Percentiles rank a stretch among this genome's conserved stretches.
phyloP scores from a whole-genome alignment of 305 asterid genomes.

The Salvia sclarea region DNA sequence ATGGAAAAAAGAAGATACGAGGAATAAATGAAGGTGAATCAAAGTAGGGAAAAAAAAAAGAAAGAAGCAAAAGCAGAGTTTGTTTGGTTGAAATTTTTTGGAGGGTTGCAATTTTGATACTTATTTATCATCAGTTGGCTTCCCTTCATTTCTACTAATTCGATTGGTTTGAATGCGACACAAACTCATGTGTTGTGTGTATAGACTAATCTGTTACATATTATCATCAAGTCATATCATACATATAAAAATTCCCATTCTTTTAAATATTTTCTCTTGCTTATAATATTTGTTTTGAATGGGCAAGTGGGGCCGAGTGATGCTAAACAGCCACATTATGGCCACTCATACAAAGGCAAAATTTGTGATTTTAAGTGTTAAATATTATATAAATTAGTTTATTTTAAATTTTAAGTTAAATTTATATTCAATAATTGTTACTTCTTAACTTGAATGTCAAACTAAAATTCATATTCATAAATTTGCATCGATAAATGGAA shows the following conservation, averaged over 20 bases:
- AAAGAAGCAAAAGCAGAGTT: too few relatives aligned
- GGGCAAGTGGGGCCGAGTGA: slow-evolving; percentile 21
- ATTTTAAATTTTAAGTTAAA: too few relatives aligned
- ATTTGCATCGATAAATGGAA: too few relatives aligned
- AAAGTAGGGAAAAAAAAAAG: too few relatives aligned
- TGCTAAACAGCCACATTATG: too few relatives aligned
- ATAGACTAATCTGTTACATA: slow-evolving; percentile 30
- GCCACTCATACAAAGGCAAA: too few relatives aligned
- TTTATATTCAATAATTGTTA: too few relatives aligned
- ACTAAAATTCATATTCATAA: too few relatives aligned
- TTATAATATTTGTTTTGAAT: neutral
- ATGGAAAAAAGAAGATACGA: neutral
- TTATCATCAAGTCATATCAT: neutral
- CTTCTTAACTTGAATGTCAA: too few relatives aligned
- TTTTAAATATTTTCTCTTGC: slow-evolving; percentile 17
- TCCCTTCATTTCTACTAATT: neutral
- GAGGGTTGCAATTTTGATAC: slow-evolving; percentile 19
- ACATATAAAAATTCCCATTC: slow-evolving; percentile 32
- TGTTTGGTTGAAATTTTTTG: neutral
- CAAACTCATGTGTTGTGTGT: slow-evolving; percentile 14
- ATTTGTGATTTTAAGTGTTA: too few relatives aligned
- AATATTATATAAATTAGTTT: too few relatives aligned
- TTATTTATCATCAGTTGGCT: slow-evolving; percentile 25
- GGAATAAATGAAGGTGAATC: neutral
- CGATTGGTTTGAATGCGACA: slow-evolving; percentile 28